Base-by-base conservation (phyloP, 192 early-diverging fungal genomes). In the Lobosporangium transversale region DNA sequence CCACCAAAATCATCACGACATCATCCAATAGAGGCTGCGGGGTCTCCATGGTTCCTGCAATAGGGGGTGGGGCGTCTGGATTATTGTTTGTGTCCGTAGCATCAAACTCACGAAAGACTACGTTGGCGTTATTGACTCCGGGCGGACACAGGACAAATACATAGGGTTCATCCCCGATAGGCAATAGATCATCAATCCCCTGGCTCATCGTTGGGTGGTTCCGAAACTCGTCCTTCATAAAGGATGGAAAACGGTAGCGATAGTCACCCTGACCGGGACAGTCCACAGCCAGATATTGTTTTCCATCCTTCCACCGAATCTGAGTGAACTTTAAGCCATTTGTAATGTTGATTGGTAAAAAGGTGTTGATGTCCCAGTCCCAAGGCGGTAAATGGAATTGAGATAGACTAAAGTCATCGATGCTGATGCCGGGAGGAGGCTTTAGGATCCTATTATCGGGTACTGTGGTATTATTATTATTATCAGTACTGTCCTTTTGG, bases 131-230 rank as follows among this genome's bases (percentile, higher is more conserved):
- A 29, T 75, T 50, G 23, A 18, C 44, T 21, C 71, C 71, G 6
- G 73, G 65, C 12, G 65, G 73, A 17, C 73, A 76, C 18, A 76
- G 52, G 40, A 76, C 73, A 57, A 67, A 76, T n/a, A 76, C 64
- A 36, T 67, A 67, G 2, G 53, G 57, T 21, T 66, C 73, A 4
- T 66, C 11, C 29, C 58, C 54, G 11, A 76, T 26, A 29, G 24
- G 73, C 53, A 76, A 17, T 12, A 66, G 23, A 58, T 67, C 54
- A 10, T 67, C 47, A 8, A 59, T 67, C n/a, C n/a, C n/a, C n/a
- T 6, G 6, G 11, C 12, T 17, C 10, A 6, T 61, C 8, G 51
- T 18, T 26, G 57, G 37, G n/a, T 67, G 53, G 14, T 62, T 51
- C 47, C 47, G 42, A 8, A 67, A 62, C 37, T 66, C 53, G 37